These are phyloP conservation scores for Saccharomycopsis schoenii DNA, from an alignment of 805 yeast species.

Conservation along the genomic window DNA sequence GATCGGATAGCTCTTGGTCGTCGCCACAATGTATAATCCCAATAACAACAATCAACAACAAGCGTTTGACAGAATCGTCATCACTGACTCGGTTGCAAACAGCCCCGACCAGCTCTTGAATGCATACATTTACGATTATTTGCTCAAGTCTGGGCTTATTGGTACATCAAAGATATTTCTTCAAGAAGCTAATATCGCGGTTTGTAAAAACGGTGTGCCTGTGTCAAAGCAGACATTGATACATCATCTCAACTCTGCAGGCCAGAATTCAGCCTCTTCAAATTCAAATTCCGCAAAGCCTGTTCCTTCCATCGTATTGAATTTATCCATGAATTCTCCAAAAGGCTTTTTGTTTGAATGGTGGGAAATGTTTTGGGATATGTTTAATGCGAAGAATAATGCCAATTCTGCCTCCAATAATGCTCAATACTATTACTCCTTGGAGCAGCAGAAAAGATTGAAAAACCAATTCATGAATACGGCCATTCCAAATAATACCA, in stretches of 20 bases:
- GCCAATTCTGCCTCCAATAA: constrained; percentile 33
- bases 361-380: constrained; percentile 97
- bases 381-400: constrained; percentile 64
- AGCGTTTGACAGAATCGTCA: constrained; percentile 4
- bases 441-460: constrained; percentile 19
- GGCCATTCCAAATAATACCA: not conserved
- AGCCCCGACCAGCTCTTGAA: constrained; percentile 33
- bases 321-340: constrained; percentile 67
- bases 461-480: not conserved
- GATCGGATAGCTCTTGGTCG: too few species aligned
- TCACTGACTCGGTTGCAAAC: constrained; percentile 8
- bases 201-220: constrained; percentile 28
- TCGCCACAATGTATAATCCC: not conserved
- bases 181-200: constrained; percentile 65
- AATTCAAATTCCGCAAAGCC: not conserved
- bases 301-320: constrained; percentile 25
- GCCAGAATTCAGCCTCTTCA: not conserved
- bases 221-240: constrained; percentile 19
- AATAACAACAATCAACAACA: not conserved
- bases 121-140: constrained; percentile 80
- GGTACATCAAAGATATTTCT: constrained; percentile 67
- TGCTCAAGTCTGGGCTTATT: constrained; percentile 60
- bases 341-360: constrained; percentile 84
- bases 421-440: constrained; percentile 28
- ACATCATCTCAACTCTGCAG: not conserved